Conservation (phyloP, 108 stramenopile species). For the Licmophora abbreviata region DNA sequence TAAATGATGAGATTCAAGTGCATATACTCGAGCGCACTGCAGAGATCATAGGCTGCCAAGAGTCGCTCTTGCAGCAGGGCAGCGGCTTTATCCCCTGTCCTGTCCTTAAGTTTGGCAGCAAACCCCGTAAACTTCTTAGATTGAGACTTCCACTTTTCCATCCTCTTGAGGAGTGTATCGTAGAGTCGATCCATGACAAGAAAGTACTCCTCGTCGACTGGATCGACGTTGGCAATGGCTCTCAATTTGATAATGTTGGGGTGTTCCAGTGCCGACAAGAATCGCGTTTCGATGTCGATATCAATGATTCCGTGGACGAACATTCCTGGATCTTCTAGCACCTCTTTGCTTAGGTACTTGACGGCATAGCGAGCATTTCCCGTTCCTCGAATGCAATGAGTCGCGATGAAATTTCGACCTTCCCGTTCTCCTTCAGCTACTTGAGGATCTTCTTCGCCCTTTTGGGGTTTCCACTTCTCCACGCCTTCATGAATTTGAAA, state of each 20-base stretch:
- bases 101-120: not conserved
- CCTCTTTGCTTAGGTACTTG: slow-evolving; percentile 61
- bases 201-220: slow-evolving; percentile 36
- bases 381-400: slow-evolving; percentile 8
- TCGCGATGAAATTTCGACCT: slow-evolving; percentile 8
- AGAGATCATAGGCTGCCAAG: slow-evolving; percentile 67
- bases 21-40: slow-evolving; percentile 64
- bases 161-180: slow-evolving; percentile 42
- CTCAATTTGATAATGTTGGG: slow-evolving; percentile 63
- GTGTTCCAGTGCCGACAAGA: slow-evolving; percentile 36
- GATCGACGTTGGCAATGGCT: slow-evolving; percentile 65
- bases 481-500: slow-evolving; percentile 9
- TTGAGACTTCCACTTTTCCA: slow-evolving; percentile 42
- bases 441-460: too few species aligned
- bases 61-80: slow-evolving; percentile 34
- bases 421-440: too few species aligned
- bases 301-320: slow-evolving; percentile 65
- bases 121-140: too few species aligned
- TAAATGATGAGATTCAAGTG: slow-evolving; percentile 60
- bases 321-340: slow-evolving; percentile 33
- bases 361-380: slow-evolving; percentile 25
- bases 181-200: slow-evolving; percentile 49
- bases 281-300: slow-evolving; percentile 49
- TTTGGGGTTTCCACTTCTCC: too few species aligned
- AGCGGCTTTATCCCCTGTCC: not conserved